A percentile compares a stretch with the other conserved stretches of the same genome.
Evolutionary conservation across 805 yeast genomes (phyloP).

Genomic region (Saccharomycopsis synnaedendra): DNA sequence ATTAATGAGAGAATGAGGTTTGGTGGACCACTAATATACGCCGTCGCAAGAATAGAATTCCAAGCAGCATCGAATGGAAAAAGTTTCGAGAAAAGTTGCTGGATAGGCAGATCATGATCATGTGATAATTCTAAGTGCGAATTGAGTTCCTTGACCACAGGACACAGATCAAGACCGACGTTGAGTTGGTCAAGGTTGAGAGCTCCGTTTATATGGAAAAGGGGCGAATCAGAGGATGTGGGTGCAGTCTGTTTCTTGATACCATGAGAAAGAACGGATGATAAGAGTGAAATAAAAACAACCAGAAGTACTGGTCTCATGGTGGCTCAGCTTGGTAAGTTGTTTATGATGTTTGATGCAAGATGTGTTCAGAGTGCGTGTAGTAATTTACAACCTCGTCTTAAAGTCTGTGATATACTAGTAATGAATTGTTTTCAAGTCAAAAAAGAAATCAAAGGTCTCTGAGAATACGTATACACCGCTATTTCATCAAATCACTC

Average conservation of each 20-base stretch:
- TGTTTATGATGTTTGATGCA: too few species aligned
- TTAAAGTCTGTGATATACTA: too few species aligned
- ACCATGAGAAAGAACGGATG: not conserved
- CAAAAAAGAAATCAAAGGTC: too few species aligned
- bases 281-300: not conserved
- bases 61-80: conserved; percentile 49
- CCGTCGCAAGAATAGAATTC: conserved; percentile 53
- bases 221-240: not conserved
- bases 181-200: conserved; percentile 29
- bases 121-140: conserved; percentile 18
- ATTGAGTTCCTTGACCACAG: conserved; percentile 30
- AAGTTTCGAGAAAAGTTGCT: conserved; percentile 29
- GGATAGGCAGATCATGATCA: conserved; percentile 22
- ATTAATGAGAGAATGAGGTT: conserved; percentile 42
- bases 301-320: not conserved
- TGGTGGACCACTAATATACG: conserved; percentile 57
- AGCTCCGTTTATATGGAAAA: conserved; percentile 31
- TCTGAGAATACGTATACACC: too few species aligned
- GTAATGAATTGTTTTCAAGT: too few species aligned
- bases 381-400: too few species aligned
- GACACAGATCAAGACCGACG: conserved; percentile 24
- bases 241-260: not conserved
- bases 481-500: too few species aligned
- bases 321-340: too few species aligned
- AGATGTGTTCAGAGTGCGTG: too few species aligned